A percentile compares a stretch with the other conserved stretches of the same genome.
Evolutionary conservation across 176 grass and related monocot genomes (phyloP).

Genomic region (Musa beccarii): DNA sequence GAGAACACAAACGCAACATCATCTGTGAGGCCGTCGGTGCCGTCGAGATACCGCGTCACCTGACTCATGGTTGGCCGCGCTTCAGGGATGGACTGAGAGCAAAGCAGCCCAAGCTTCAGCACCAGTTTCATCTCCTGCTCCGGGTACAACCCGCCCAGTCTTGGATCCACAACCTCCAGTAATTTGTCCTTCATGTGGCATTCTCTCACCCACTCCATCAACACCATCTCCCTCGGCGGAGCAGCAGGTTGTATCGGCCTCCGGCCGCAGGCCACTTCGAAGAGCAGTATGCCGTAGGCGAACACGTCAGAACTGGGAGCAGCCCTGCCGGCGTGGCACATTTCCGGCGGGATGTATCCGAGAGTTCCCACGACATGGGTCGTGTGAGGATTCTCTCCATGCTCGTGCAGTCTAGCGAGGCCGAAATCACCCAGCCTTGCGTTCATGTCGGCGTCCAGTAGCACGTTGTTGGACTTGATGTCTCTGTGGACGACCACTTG

Average conservation of each 20-base stretch:
- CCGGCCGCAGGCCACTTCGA: constrained; percentile 3
- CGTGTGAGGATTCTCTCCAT: background rate
- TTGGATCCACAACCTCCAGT: constrained; percentile 3
- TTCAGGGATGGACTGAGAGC: constrained; percentile 1
- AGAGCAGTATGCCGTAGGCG: constrained; percentile 11
- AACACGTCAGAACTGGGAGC: constrained; percentile 2
- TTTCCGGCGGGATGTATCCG: constrained; percentile 9
- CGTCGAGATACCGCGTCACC: background rate
- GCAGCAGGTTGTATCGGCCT: constrained; percentile 1
- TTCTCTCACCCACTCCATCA: constrained; percentile 10
- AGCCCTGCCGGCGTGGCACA: background rate
- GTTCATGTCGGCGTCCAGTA: constrained; percentile 11
- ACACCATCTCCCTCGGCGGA: background rate
- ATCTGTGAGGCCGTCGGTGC: background rate
- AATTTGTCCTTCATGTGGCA: background rate
- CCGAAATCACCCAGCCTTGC: constrained; percentile 4
- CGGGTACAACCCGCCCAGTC: background rate
- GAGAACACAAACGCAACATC: background rate
- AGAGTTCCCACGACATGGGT: constrained; percentile 6
- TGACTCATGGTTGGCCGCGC: constrained; percentile 6
- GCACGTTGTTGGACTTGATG: constrained; percentile 15
- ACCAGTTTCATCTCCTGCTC: constrained; percentile 12
- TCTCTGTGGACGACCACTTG: constrained; percentile 13
- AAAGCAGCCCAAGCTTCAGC: constrained; percentile 3
- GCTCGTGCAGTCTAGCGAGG: constrained; percentile 8